These are phyloP conservation scores for Plantago elongata DNA, from an alignment of 257 asterid genomes.

Conservation along the genomic window DNA sequence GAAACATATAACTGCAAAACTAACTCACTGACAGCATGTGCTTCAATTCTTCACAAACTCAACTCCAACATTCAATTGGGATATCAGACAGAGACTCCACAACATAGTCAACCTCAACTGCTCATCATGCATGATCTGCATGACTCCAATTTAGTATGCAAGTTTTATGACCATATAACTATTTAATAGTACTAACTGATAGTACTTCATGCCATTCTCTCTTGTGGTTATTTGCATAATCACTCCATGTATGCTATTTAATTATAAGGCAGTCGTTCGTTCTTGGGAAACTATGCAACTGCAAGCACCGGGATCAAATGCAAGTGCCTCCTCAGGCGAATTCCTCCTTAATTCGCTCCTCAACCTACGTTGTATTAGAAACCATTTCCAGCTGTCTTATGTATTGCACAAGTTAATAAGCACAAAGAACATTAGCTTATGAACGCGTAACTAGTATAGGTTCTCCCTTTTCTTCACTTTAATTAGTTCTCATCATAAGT, in stretches of 20 bases:
- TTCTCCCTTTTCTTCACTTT: too few species aligned
- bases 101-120: constrained; percentile 7
- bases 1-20: constrained; percentile 4
- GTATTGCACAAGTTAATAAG: too few species aligned
- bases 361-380: too few species aligned
- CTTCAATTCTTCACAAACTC: neutral
- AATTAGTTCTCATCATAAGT: too few species aligned
- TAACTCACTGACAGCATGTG: constrained; percentile 6
- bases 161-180: neutral
- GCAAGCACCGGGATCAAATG: neutral
- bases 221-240: neutral
- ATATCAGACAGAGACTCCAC: neutral
- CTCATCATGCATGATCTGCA: neutral
- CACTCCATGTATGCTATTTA: neutral
- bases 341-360: too few species aligned
- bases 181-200: neutral
- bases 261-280: too few species aligned
- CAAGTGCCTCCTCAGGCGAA: too few species aligned
- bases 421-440: too few species aligned
- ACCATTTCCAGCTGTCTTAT: too few species aligned
- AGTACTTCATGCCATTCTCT: neutral
- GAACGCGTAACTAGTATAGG: too few species aligned
- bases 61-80: neutral
- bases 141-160: constrained; percentile 2
- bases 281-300: neutral